Percentiles rank a stretch among this genome's conserved stretches.
Conservation (phyloP, 2,329 filamentous ascomycete species). For the Colletotrichum spinosum region DNA sequence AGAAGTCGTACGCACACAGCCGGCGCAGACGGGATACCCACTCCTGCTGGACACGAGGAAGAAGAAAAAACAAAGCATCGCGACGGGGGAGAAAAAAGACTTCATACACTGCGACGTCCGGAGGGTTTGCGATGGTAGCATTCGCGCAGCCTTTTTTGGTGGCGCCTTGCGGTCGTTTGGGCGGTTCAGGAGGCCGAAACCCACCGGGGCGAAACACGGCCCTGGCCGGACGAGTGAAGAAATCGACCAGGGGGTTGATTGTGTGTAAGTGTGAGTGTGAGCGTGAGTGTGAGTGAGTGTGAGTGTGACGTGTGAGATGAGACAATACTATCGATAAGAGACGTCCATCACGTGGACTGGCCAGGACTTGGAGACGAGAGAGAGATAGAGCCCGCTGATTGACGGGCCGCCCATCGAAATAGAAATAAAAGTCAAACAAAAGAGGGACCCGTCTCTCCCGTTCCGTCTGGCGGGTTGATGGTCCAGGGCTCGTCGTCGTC, state of each 20-base stretch:
- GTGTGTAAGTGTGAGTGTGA: too few relatives aligned
- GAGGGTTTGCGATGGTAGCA: too few relatives aligned
- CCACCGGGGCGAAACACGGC: conserved; percentile 33
- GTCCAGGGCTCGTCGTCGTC: background rate
- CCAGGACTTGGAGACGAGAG: too few relatives aligned
- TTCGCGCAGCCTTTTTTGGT: too few relatives aligned
- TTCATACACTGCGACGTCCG: too few relatives aligned
- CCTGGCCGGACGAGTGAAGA: conserved; percentile 32
- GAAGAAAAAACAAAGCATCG: background rate
- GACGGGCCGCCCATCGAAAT: conserved; percentile 24
- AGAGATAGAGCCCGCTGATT: conserved; percentile 12
- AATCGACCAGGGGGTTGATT: background rate
- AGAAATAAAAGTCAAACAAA: conserved; percentile 33
- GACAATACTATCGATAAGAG: too few relatives aligned
- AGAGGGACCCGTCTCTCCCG: conserved; percentile 23
- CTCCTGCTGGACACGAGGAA: conserved; percentile 25
- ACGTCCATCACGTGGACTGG: too few relatives aligned
- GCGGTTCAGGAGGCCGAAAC: conserved; percentile 25
- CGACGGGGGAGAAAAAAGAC: too few relatives aligned
- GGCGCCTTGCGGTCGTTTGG: too few relatives aligned
- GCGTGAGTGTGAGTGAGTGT: too few relatives aligned
- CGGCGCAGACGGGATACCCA: background rate
- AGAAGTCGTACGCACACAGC: conserved; percentile 6
- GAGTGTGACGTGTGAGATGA: too few relatives aligned
- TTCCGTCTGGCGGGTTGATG: background rate